These are phyloP conservation scores for Stagonosporopsis vannaccii DNA, from an alignment of 2,329 filamentous ascomycete genomes.

Conservation along the genomic window DNA sequence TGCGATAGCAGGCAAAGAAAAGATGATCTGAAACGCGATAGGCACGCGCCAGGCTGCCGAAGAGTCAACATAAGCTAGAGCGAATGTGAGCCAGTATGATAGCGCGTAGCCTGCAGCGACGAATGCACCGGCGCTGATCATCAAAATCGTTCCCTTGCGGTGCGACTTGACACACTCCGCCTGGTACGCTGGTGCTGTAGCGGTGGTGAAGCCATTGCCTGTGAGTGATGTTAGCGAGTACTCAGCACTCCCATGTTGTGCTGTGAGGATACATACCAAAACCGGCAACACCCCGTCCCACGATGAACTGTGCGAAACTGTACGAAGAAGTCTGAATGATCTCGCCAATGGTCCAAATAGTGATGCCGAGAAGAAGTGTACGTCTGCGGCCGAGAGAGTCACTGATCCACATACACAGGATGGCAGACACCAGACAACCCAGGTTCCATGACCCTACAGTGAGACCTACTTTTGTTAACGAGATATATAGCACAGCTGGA, in stretches of 20 bases:
- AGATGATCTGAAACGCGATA: conserved; percentile 65
- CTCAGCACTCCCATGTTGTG: background rate
- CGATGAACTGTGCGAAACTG: conserved; percentile 58
- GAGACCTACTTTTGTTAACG: conserved; percentile 28
- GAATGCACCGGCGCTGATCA: conserved; percentile 59
- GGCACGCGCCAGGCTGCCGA: conserved; percentile 61
- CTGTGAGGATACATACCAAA: conserved; percentile 51
- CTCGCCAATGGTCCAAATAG: conserved; percentile 59
- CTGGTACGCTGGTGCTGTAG: conserved; percentile 62
- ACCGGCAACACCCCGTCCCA: conserved; percentile 58
- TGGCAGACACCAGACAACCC: conserved; percentile 66
- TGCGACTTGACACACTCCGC: conserved; percentile 56
- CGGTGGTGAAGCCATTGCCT: conserved; percentile 62
- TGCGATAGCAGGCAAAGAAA: conserved; percentile 62
- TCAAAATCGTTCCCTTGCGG: conserved; percentile 56
- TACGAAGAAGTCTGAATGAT: conserved; percentile 58
- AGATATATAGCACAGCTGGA: background rate
- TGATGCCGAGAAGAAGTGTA: conserved; percentile 58
- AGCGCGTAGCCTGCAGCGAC: conserved; percentile 58
- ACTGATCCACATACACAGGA: conserved; percentile 59
- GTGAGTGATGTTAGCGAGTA: background rate
- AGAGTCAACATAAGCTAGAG: conserved; percentile 54
- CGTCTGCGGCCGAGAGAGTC: conserved; percentile 59
- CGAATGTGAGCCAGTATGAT: conserved; percentile 63
- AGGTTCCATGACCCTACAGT: conserved; percentile 49